A percentile compares a stretch with the other conserved stretches of the same genome.
phyloP scores from a whole-genome alignment of 176 grass and related monocot species.

The Tillandsia leiboldiana region DNA sequence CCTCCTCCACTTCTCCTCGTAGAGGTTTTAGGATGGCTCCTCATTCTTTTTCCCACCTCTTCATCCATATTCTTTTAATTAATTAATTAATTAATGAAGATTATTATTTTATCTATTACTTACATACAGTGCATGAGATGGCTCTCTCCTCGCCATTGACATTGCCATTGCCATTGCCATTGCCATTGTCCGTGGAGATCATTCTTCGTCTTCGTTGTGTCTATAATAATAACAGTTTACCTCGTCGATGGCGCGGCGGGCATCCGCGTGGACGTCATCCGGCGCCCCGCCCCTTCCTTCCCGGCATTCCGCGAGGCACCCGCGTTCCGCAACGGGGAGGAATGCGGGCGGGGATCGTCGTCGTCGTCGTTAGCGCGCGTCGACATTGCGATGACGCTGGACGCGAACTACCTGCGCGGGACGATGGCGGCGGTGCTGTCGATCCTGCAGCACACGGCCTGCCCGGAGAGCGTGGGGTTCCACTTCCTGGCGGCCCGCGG shows the following conservation, averaged over 20 bases:
- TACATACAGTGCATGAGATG: too few species aligned
- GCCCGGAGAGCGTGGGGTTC: slow-evolving; percentile 52
- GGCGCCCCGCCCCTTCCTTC: neutral
- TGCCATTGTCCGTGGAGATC: too few species aligned
- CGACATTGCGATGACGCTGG: slow-evolving; percentile 74
- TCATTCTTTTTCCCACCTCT: too few species aligned
- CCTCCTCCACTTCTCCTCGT: slow-evolving; percentile 21
- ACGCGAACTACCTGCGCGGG: slow-evolving; percentile 62
- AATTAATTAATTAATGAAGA: neutral
- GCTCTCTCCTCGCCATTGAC: too few species aligned
- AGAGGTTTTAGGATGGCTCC: neutral
- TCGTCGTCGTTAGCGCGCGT: slow-evolving; percentile 13
- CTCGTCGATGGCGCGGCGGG: slow-evolving; percentile 2
- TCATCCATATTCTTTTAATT: neutral
- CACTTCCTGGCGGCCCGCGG: slow-evolving; percentile 42
- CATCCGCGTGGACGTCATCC: slow-evolving; percentile 31
- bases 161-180: too few species aligned
- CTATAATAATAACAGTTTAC: too few species aligned
- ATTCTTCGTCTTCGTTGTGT: too few species aligned
- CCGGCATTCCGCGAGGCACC: slow-evolving; percentile 45
- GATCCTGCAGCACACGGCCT: slow-evolving; percentile 62
- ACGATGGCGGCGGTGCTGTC: slow-evolving; percentile 59
- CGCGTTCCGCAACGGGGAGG: slow-evolving; percentile 45
- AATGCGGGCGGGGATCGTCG: slow-evolving; percentile 10
- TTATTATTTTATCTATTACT: too few species aligned